Evolutionary conservation across 805 yeast species (phyloP).

Genomic region (Candida krabiensis): DNA sequence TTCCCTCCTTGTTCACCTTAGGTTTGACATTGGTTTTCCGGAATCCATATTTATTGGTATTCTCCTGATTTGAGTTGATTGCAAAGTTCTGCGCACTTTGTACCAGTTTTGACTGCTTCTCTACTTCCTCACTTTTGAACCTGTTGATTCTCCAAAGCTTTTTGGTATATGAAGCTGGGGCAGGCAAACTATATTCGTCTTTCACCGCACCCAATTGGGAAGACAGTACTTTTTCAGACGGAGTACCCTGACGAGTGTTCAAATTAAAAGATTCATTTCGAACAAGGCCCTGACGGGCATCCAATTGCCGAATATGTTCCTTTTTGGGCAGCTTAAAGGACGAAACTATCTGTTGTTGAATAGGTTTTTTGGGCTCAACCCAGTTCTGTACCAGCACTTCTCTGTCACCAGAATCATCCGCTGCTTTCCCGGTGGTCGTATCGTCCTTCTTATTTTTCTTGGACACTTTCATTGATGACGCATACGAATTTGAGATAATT

Average conservation of each 20-base stretch:
- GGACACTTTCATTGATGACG: slow-evolving; percentile 4
- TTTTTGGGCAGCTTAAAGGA: slow-evolving; percentile 14
- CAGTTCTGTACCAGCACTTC: not conserved
- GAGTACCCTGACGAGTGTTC: not conserved
- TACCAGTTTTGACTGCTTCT: slow-evolving; percentile 32
- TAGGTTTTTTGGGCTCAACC: not conserved
- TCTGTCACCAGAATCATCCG: not conserved
- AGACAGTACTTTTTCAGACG: not conserved
- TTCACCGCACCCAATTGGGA: slow-evolving; percentile 1
- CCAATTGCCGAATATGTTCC: too few species aligned
- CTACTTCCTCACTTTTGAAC: slow-evolving; percentile 33
- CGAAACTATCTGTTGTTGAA: slow-evolving; percentile 4
- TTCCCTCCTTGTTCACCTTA: slow-evolving; percentile 31
- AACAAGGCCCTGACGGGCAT: too few species aligned
- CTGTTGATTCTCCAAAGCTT: slow-evolving; percentile 32
- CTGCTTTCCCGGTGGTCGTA: not conserved
- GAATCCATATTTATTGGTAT: slow-evolving; percentile 28
- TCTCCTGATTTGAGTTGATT: slow-evolving; percentile 14
- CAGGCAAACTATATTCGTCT: slow-evolving; percentile 1
- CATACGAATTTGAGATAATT: not conserved
- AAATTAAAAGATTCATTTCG: too few species aligned
- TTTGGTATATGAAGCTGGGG: slow-evolving; percentile 20
- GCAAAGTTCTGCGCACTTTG: slow-evolving; percentile 25
- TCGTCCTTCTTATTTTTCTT: slow-evolving; percentile 6
- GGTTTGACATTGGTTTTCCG: slow-evolving; percentile 31